Conservation (phyloP, 345 rosid genomes). For the Eucalyptus decipiens region DNA sequence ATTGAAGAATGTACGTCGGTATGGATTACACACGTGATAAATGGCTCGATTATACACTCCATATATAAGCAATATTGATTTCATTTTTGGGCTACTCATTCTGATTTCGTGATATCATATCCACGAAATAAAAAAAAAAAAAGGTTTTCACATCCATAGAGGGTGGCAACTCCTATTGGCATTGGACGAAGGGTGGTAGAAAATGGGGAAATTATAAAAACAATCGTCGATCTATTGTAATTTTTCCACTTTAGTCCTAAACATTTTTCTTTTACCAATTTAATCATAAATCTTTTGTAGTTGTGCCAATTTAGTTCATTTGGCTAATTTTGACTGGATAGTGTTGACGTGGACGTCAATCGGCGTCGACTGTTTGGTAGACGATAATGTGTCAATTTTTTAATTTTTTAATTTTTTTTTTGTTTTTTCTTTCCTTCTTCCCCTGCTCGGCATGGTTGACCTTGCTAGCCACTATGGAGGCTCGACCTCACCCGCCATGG, state of each 20-base stretch:
- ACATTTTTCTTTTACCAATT: too few species aligned
- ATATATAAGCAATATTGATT: not conserved
- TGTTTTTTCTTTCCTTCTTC: too few species aligned
- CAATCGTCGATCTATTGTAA: too few species aligned
- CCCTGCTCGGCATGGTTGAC: too few species aligned
- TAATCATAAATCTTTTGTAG: too few species aligned
- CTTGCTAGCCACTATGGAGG: too few species aligned
- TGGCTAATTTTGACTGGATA: rapidly evolving
- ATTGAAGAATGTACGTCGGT: not conserved
- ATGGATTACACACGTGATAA: not conserved
- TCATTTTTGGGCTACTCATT: not conserved
- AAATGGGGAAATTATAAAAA: not conserved
- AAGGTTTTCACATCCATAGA: not conserved
- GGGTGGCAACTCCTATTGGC: not conserved
- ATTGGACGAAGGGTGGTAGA: not conserved
- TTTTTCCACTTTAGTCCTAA: too few species aligned
- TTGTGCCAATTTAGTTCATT: too few species aligned
- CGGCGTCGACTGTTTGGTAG: rapidly evolving
- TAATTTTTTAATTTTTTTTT: too few species aligned
- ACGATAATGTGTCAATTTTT: too few species aligned
- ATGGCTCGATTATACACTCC: not conserved
- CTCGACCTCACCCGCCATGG: too few species aligned
- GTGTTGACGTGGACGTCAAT: rapidly evolving
- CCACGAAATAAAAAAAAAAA: too few species aligned
- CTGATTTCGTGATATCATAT: not conserved